Base-by-base conservation (phyloP, 148 eudicot genomes). In the Amaranthus palmeri region DNA sequence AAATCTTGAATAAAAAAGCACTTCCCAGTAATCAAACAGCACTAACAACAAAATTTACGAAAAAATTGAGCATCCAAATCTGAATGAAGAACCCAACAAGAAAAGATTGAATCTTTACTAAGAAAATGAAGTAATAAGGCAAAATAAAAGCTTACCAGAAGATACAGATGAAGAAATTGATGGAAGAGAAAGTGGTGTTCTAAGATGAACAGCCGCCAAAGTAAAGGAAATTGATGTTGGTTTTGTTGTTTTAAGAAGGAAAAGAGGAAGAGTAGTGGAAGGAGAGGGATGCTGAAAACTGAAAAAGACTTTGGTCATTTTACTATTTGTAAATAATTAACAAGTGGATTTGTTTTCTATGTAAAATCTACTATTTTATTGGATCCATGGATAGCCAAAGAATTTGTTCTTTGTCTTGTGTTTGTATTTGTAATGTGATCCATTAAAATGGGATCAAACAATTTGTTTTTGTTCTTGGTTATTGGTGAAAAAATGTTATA, bases 261-360 rank as follows among this genome's bases (percentile, higher is more conserved):
- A 65, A 54, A 40, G 77, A 46, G 61, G 65, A 52, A 66, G 75
- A 58, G 75, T 53, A 51, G 73, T 76, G 65, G 58, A 54, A 75
- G 66, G 14, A 47, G 61, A 76, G 66, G 25, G 73, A 18, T 50
- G 65, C 41, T 53, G 51, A 62, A 8, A n/a, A 9, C 48, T 57
- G 72, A 67, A 6, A 47, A 40, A 11, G 62, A 74, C 15, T 6
- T 14, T 46, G 25, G 48, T 55, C 65, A 56, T 65, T 5, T 65
- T 52, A 46, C 4, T 10, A 61, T 11, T 46, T 25, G 36, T 25
- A 25, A 25, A 25, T 25, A 25, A 54, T 25, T 11, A 54, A 42
- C 13, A 13, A 61, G 56, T 63, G 43, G 43, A 63, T 5, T 53
- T 5, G 1, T 41, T n/a, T 6, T 25, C 36, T 25, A 25, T 25